Base-by-base conservation (phyloP, 2,329 filamentous ascomycete genomes). In the Ophiostoma sp. region DNA sequence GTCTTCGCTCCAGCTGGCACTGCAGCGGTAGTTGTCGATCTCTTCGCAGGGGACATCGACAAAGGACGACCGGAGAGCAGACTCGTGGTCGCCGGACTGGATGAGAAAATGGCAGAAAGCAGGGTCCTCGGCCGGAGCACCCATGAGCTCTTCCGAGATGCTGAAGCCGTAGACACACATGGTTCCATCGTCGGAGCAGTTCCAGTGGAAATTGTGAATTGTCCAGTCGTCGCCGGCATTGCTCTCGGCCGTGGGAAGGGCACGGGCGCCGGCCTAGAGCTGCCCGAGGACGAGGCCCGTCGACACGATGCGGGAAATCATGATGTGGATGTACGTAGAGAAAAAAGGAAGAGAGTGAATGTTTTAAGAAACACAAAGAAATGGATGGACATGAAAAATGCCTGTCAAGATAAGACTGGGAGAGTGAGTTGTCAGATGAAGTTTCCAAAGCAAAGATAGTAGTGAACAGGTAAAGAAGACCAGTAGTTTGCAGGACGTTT, bases 1-100 rank as follows among this genome's bases (percentile, higher is more conserved):
- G 42, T 65, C 60, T 42, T 60, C 38, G 64, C 72, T 69, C 69
- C 71, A 75, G 18, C 70, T 72, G 47, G 71, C 72, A 49, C 70
- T 72, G 58, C 72, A 60, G 38, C 27, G 64, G 68, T 73, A 74
- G 2, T 69, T 52, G 44, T 67, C 18, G 4, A 66, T 55, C 1
- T 70, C 66, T 1, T 69, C 70, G 27, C 72, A 73, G 2, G 69
- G 68, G 2, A 71, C 58, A n/a, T 71, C 40, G 5, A 65, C 45
- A 52, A 73, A 72, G 4, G 69, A 64, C 1, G 27, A 68, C 49
- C 68, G 60, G 60, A 62, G 38, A 1, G 64, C 69, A 1, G 67
- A 14, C 11, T 65, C 16, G n/a, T 65, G 49, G 2, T 52, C 47
- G 0, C 64, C 36, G 3, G 49, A 47, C 5, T 55, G 36, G 42